A percentile compares a stretch with the other conserved stretches of the same genome.
phyloP scores from a whole-genome alignment of 2,329 filamentous ascomycete genomes.

The Fusarium palustre region DNA sequence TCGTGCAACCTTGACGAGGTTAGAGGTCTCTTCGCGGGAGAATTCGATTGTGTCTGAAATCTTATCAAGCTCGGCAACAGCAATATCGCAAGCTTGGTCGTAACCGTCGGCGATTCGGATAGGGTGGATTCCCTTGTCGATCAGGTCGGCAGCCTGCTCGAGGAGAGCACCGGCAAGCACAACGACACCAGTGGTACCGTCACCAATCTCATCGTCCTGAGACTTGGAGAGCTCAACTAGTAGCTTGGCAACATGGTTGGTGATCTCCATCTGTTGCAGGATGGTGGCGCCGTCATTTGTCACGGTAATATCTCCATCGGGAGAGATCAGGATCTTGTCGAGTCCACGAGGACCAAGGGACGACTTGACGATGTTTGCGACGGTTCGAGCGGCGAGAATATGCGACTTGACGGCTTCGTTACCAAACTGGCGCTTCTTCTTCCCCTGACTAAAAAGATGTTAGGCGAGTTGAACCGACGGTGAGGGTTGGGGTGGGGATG shows the following conservation, averaged over 20 bases:
- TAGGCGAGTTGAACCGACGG: conserved; percentile 29
- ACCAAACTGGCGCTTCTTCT: conserved; percentile 96
- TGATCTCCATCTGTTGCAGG: conserved; percentile 97
- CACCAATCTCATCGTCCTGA: conserved; percentile 98
- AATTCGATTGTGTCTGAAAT: conserved; percentile 95
- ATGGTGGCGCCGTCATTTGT: conserved; percentile 99
- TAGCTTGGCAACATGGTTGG: conserved; percentile 97
- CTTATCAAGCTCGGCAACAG: conserved; percentile 88
- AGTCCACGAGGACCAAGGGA: conserved; percentile 95
- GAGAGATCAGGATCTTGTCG: conserved; percentile 99
- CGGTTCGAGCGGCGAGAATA: conserved; percentile 94
- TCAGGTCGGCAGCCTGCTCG: conserved; percentile 96
- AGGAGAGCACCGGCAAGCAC: conserved; percentile 94
- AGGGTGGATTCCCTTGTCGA: conserved; percentile 99
- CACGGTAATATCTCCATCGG: conserved; percentile 98
- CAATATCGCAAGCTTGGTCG: conserved; percentile 97
- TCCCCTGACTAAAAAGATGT: conserved; percentile 78
- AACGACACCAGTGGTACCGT: conserved; percentile 97
- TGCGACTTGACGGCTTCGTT: conserved; percentile 98
- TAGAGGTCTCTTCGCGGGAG: conserved; percentile 79
- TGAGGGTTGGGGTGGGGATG: conserved; percentile 6
- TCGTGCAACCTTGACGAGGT: conserved; percentile 93
- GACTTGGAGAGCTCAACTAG: conserved; percentile 98
- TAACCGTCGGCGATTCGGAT: conserved; percentile 99
- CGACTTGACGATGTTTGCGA: conserved; percentile 96